Evolutionary conservation across 768 basidiomycete species (phyloP).

Genomic region (Russula sp.): DNA sequence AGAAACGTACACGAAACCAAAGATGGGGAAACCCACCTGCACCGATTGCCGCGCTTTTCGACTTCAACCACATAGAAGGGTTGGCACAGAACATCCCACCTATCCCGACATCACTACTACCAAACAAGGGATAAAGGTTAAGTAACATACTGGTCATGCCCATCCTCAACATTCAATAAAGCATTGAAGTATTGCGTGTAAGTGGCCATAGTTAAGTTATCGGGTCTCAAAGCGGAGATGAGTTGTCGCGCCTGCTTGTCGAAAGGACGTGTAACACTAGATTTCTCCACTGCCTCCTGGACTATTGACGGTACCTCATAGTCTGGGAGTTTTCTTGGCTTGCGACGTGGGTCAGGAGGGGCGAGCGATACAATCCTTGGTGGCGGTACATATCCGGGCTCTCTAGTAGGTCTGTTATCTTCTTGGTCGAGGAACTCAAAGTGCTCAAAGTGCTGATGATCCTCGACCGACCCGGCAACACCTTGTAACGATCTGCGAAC

Average conservation of each 20-base stretch:
- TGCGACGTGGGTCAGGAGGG: neutral
- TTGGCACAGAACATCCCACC: constrained; percentile 2
- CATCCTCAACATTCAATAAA: constrained; percentile 22
- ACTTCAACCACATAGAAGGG: neutral
- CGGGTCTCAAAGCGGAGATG: neutral
- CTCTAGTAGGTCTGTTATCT: neutral
- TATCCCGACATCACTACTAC: constrained; percentile 30
- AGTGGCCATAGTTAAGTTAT: neutral
- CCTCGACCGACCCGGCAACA: constrained; percentile 8
- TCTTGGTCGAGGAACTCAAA: constrained; percentile 6
- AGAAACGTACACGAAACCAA: neutral
- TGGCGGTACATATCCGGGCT: neutral
- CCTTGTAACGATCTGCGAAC: neutral
- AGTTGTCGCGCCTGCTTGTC: neutral
- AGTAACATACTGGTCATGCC: constrained; percentile 43
- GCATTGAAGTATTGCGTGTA: constrained; percentile 9
- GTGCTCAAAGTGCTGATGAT: constrained; percentile 9
- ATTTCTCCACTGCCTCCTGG: neutral
- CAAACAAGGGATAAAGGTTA: neutral
- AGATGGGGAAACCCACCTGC: neutral
- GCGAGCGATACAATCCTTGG: neutral
- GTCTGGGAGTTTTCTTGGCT: constrained; percentile 1
- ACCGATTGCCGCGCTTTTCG: neutral
- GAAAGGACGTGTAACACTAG: neutral
- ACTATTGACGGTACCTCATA: constrained; percentile 2